Evolutionary conservation across 2,329 filamentous ascomycete genomes (phyloP).

Genomic region (Cordyceps cateniannulata): DNA sequence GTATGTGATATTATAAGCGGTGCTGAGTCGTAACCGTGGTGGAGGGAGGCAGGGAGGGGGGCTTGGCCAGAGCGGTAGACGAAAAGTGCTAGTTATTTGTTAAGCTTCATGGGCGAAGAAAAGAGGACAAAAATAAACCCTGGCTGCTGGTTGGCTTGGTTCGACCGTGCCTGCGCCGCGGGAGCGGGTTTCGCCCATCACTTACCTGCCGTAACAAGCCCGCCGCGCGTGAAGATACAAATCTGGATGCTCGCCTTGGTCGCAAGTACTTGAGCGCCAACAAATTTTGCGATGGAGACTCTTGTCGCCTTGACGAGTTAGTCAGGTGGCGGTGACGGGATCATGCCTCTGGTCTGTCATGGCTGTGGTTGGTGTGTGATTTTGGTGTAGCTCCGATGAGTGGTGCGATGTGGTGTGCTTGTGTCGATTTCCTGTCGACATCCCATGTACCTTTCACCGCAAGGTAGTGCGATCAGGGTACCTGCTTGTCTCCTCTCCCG

Average conservation of each 20-base stretch:
- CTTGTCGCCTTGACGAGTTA: neutral
- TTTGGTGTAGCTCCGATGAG: neutral
- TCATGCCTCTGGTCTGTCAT: neutral
- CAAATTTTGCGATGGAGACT: neutral
- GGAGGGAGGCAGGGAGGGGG: neutral
- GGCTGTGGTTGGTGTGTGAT: neutral
- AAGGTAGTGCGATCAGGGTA: neutral
- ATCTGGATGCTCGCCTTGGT: too few relatives aligned
- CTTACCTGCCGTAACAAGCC: too few relatives aligned
- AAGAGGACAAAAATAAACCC: too few relatives aligned
- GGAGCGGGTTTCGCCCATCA: too few relatives aligned
- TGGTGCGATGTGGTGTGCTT: neutral
- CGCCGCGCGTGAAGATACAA: too few relatives aligned
- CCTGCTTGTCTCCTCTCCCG: neutral
- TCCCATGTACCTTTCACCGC: neutral
- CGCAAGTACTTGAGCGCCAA: neutral
- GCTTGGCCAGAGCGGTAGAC: neutral
- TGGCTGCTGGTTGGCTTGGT: too few relatives aligned
- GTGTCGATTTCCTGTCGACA: neutral
- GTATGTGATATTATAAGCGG: neutral
- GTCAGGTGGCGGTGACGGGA: constrained; percentile 9
- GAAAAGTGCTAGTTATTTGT: too few relatives aligned
- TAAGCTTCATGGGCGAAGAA: too few relatives aligned
- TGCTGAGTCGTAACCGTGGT: neutral
- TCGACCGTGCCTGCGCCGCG: too few relatives aligned